Percentiles rank a stretch among this genome's conserved stretches.
Evolutionary conservation across 2,329 filamentous ascomycete genomes (phyloP).

Genomic region (Xylariaceae sp.): DNA sequence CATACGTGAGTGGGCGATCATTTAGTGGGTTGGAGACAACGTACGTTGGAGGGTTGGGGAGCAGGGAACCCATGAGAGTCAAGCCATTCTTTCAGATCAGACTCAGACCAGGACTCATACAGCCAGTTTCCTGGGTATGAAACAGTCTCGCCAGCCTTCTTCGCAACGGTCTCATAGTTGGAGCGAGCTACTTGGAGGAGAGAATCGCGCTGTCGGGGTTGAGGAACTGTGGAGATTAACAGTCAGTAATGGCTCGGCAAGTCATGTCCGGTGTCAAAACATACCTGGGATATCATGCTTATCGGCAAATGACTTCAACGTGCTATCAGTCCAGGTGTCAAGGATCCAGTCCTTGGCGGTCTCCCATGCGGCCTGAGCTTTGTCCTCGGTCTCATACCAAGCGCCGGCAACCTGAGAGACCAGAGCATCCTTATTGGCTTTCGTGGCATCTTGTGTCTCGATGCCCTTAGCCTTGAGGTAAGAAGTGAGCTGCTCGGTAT

Average conservation of each 20-base stretch:
- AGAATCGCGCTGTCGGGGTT: conserved; percentile 80
- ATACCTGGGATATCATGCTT: conserved; percentile 73
- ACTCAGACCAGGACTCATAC: conserved; percentile 86
- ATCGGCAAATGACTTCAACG: conserved; percentile 90
- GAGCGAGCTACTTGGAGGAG: conserved; percentile 73
- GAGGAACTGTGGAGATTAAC: conserved; percentile 52
- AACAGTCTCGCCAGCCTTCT: conserved; percentile 68
- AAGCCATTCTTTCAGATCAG: conserved; percentile 89
- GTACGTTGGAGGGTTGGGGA: conserved; percentile 69
- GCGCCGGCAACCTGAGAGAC: conserved; percentile 63
- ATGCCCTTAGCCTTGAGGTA: conserved; percentile 70
- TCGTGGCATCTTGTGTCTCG: conserved; percentile 62
- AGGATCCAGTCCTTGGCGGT: conserved; percentile 88
- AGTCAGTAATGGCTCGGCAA: no score
- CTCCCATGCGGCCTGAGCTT: conserved; percentile 65
- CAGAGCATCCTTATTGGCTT: conserved; percentile 65
- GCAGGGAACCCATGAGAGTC: conserved; percentile 82
- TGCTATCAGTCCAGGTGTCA: conserved; percentile 90
- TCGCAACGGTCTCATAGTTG: conserved; percentile 75
- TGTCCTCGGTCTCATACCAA: conserved; percentile 79
- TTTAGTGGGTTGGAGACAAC: conserved; percentile 6
- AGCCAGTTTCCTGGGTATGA: conserved; percentile 95
- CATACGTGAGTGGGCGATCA: conserved; percentile 12
- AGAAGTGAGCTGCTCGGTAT: conserved; percentile 59
- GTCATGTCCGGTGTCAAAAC: conserved; percentile 6